A percentile compares a stretch with the other conserved stretches of the same genome.
These are phyloP conservation scores for Hortiboletus flavorubellus DNA, from an alignment of 768 basidiomycete genomes.

Conservation along the genomic window DNA sequence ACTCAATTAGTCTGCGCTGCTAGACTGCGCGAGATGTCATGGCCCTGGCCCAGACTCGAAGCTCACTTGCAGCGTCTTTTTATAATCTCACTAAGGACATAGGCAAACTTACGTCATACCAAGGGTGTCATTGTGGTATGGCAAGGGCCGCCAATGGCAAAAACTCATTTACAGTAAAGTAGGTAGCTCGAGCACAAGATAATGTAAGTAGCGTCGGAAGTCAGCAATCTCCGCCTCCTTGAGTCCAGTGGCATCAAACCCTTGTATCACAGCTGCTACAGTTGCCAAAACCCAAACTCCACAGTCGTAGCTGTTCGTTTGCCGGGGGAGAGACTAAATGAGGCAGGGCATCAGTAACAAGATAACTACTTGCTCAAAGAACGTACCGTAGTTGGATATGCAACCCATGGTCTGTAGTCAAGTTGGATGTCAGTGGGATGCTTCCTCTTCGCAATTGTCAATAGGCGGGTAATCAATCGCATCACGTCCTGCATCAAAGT, in stretches of 20 bases:
- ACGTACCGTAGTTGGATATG: not conserved
- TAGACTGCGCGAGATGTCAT: no score
- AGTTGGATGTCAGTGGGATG: not conserved
- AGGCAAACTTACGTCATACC: no score
- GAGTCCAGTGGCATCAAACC: not conserved
- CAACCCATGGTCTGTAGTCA: slow-evolving; percentile 1
- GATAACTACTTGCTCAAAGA: no score
- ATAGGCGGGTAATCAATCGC: not conserved
- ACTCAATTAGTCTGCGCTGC: no score
- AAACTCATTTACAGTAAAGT: not conserved
- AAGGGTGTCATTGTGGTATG: no score
- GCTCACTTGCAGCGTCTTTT: no score
- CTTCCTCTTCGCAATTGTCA: not conserved
- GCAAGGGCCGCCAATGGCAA: no score
- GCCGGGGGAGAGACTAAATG: not conserved
- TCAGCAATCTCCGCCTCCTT: not conserved
- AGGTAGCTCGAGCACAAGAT: not conserved
- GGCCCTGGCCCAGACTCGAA: no score
- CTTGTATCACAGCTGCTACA: not conserved
- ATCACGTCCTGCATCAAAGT: not conserved
- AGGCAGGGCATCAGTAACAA: not conserved
- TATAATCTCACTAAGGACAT: no score
- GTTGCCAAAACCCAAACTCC: slow-evolving; percentile 1
- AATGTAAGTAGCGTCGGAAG: not conserved
- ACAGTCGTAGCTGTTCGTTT: not conserved